phyloP scores from a whole-genome alignment of 2,329 filamentous ascomycete species.

The Neofusicoccum laricinum region DNA sequence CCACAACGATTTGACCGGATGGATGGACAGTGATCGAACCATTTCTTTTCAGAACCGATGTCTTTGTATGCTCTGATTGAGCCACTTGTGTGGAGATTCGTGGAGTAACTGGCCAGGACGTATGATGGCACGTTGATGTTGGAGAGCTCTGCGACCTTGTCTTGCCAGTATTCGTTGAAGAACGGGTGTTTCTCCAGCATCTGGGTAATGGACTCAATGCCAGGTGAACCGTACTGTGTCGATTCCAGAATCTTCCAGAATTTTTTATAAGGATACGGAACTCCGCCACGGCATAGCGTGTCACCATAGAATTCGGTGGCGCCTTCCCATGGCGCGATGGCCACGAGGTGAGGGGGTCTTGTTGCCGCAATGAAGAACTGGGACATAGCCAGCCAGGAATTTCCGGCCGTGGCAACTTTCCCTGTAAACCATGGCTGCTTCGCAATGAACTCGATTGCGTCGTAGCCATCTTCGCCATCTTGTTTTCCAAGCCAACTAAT shows the following conservation, averaged over 20 bases:
- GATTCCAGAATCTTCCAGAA: neutral
- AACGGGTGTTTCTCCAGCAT: conserved; percentile 18
- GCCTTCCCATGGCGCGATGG: neutral
- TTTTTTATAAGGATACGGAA: neutral
- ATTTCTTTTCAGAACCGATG: neutral
- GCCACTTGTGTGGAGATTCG: neutral
- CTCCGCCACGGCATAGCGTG: conserved; percentile 19
- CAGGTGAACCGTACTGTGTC: conserved; percentile 8
- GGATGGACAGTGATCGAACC: conserved; percentile 4
- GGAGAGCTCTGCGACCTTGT: neutral
- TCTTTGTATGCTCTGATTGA: neutral
- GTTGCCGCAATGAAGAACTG: conserved; percentile 16
- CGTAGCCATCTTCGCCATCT: conserved; percentile 18
- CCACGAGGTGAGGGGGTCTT: neutral
- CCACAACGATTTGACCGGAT: too few species aligned
- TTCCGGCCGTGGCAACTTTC: conserved; percentile 15
- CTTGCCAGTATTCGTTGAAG: conserved; percentile 11
- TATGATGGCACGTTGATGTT: conserved; percentile 1
- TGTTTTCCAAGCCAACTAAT: neutral
- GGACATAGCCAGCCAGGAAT: neutral
- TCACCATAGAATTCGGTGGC: conserved; percentile 18
- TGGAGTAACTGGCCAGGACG: neutral
- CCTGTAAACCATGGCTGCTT: neutral
- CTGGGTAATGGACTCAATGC: conserved; percentile 11
- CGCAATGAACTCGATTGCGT: neutral